Base-by-base conservation (phyloP, 139 green algal species). In the Ettlia oleoabundans region DNA sequence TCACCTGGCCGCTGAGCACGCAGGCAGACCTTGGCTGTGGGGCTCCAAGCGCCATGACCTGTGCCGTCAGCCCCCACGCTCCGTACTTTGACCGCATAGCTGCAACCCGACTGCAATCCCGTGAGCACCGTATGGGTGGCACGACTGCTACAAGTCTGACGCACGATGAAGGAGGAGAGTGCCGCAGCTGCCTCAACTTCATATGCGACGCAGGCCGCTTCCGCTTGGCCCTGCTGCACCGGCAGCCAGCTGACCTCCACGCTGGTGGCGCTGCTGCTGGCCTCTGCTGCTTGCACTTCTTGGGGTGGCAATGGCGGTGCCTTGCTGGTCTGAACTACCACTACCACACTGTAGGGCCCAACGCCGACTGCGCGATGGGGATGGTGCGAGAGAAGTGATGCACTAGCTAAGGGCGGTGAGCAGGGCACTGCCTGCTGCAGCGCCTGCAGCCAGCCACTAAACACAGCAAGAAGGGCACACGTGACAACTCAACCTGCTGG, bases 31-130 rank as follows among this genome's bases (percentile, higher is more conserved):
- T 7, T n/a, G 55, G 76, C 81, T 21, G 75, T 41, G 15, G 74
- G 80, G 76, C 89, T 91, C 91, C 91, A 95, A 24, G 64, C 62
- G 42, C 90, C 86, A 58, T 95, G 91, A 0, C 91, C 91, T 2
- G 89, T 76, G 26, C 87, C 88, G 32, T 84, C 87, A 10, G 83
- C 87, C 37, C 91, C 91, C 21, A 92, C 87, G 24, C 85, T 80
- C 3, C 91, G 89, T 65, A 93, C 80, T 4, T 87, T 82, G 26
- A 95, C 77, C 24, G 40, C 38, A 7, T 53, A 79, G 1, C 35
- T 47, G 18, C 62, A 63, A 18, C 88, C 90, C 22, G 52, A 83
- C 40, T 52, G 70, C 73, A 93, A 63, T 5, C 65, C 79, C 32
- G 19, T 28, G n/a, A 92, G 32, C 2, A n/a, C 58, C 21, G 10